A percentile compares a stretch with the other conserved stretches of the same genome.
Conservation (phyloP, 768 basidiomycete genomes). For the Suillus discolor region DNA sequence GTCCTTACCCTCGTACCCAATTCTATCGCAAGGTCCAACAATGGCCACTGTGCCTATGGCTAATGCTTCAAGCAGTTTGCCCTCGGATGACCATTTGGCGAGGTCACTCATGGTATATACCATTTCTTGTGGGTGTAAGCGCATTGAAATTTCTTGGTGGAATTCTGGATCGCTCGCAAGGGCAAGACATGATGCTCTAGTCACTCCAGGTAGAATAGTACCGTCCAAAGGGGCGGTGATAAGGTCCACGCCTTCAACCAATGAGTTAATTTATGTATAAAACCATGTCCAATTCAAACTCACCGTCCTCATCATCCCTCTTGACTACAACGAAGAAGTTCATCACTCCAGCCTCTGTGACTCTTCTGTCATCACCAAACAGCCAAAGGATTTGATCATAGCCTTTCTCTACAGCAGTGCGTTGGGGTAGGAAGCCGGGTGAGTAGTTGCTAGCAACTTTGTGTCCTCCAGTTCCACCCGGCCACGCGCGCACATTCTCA, state of each 20-base stretch:
- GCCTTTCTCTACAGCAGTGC: conserved; percentile 62
- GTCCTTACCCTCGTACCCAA: conserved; percentile 72
- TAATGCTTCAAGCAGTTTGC: conserved; percentile 78
- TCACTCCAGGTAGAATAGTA: conserved; percentile 91
- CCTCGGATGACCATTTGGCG: conserved; percentile 55
- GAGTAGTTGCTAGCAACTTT: conserved; percentile 72
- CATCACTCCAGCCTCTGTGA: conserved; percentile 75
- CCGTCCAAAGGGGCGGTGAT: conserved; percentile 90
- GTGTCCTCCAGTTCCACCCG: conserved; percentile 71
- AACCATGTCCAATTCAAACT: conserved; percentile 17
- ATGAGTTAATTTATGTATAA: background rate
- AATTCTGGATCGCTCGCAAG: conserved; percentile 68
- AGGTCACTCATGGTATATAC: conserved; percentile 63
- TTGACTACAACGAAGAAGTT: conserved; percentile 75
- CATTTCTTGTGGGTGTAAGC: conserved; percentile 55
- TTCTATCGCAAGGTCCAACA: conserved; percentile 68
- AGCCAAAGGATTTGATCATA: conserved; percentile 85
- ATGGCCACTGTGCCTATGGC: conserved; percentile 85
- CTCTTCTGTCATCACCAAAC: conserved; percentile 55
- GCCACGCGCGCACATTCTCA: conserved; percentile 79
- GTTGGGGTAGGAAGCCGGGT: conserved; percentile 63
- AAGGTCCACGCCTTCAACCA: conserved; percentile 66
- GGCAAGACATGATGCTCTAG: conserved; percentile 79
- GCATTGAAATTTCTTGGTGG: conserved; percentile 24
- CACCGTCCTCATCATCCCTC: conserved; percentile 55